Evolutionary conservation across 345 rosid genomes (phyloP), one percentile per base, ranked within the genome.

Genomic region (Abelmoschus esculentus): DNA sequence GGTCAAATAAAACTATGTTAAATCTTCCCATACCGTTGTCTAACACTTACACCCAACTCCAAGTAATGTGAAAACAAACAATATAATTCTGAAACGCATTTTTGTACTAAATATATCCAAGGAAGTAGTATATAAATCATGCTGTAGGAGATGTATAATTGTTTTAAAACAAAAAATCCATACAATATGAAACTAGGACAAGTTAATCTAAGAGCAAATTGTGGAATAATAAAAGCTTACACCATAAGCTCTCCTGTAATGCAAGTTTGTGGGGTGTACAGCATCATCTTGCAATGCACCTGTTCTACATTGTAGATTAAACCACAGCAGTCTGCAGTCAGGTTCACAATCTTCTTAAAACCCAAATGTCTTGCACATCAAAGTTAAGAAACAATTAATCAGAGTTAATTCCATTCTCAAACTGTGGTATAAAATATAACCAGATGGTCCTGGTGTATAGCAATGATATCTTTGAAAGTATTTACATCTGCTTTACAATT

Each of bases 401-500:
- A 38, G 42, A 38, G 42, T 38, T 38, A 38, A 17, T 46, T 61
- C 46, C 49, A 9, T n/a, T 61, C 66, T 38, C 66, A 36, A 61
- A 61, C 26, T n/a, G 12, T 3, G 47, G 19, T 9, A 17, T 34
- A 17, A 17, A 34, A 61, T 61, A 61, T 61, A 36, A 36, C 14
- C 47, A 7, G 65, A 34, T n/a, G 12, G 3, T 60, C 65, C 44
- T 32, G 66, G 38, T 22, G 26, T 61, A 17, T 61, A 17, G 28
- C 46, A 42, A 42, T 42, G 46, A 42, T 42, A 42, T 42, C 46
- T 42, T 42, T 42, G 46, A 12, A 42, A 42, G 46, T 42, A 42
- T 42, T 42, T 42, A 42, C 46, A 42, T 42, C 46, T 22, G 40
- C 56, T 66, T 66, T 66, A 65, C 55, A 65, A 26, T 44, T 65